phyloP scores from a whole-genome alignment of 2,329 filamentous ascomycete species.

The Talaromyces marneffei region DNA sequence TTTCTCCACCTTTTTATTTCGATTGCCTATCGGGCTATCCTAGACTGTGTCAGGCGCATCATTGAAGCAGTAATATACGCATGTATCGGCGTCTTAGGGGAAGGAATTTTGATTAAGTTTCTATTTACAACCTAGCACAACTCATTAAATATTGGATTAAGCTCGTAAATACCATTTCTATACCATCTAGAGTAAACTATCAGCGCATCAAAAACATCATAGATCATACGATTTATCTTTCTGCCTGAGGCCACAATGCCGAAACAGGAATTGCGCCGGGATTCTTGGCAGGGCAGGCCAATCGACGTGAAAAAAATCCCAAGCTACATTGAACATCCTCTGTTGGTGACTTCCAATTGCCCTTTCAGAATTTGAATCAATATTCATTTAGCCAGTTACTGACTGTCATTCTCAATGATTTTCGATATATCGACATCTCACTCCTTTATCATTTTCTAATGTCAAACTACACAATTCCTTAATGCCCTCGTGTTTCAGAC shows the following conservation, averaged over 20 bases:
- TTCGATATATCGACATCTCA: not conserved
- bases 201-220: not conserved
- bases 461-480: not conserved
- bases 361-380: not conserved
- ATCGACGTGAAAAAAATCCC: slow-evolving; percentile 2
- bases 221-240: not conserved
- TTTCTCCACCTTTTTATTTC: not conserved
- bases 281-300: slow-evolving; percentile 1
- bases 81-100: not conserved
- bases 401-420: not conserved
- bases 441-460: not conserved
- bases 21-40: not conserved
- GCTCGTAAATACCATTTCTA: not conserved
- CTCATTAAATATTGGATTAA: too few species aligned
- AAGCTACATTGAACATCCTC: not conserved
- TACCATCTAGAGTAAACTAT: not conserved
- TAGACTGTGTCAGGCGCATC: not conserved
- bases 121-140: not conserved
- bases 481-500: not conserved
- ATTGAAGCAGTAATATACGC: not conserved
- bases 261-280: not conserved
- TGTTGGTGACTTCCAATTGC: not conserved
- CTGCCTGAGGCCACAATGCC: not conserved
- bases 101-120: not conserved
- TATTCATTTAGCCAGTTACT: not conserved